Evolutionary conservation across 352 stramenopile species (phyloP), one percentile per base, ranked within the genome.

Genomic region (Aphanomyces euteiches): DNA sequence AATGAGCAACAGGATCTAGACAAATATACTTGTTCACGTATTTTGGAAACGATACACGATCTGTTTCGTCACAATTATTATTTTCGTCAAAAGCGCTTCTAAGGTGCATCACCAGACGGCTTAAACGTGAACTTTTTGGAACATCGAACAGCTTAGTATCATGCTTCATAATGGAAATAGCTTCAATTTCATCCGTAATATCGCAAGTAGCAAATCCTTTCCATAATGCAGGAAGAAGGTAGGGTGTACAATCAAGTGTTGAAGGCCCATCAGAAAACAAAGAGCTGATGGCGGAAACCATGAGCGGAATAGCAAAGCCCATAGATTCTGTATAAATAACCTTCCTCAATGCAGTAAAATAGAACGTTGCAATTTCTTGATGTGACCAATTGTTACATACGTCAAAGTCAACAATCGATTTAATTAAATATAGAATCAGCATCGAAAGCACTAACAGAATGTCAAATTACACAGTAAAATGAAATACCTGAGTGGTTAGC

Each of bases 151-250:
- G 5, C 39, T 61, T 37, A 15, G 5, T 6, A n/a, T 61, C 54
- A 3, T 37, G 13, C 21, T 61, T 61, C 28, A 37, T 45, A 37
- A 43, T 40, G 28, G 34, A 1, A 8, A 10, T 19, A 34, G 50
- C 50, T 8, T 8, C 10, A 10, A 28, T n/a, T 57, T 53, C n/a
- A 8, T 36, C 10, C 4, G 6, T 15, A 0, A 63, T n/a, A 15
- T 54, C 64, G 50, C 43, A 70, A 4, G 38, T 53, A 10, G 19
- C 39, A 61, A 59, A 70, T 40, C 19, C 36, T 40, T 21, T 28
- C 13, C 10, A 61, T 5, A 70, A 21, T 7, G 64, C 34, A 15
- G 64, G 39, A 10, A 60, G 13, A 13, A 70, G 47, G 45, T 43
- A 70, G 13, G 64, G 43, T 7, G 64, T 54, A 34, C 56, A 43